Evolutionary conservation across 176 grass and related monocot species (phyloP).

Genomic region (Carex cristatella): DNA sequence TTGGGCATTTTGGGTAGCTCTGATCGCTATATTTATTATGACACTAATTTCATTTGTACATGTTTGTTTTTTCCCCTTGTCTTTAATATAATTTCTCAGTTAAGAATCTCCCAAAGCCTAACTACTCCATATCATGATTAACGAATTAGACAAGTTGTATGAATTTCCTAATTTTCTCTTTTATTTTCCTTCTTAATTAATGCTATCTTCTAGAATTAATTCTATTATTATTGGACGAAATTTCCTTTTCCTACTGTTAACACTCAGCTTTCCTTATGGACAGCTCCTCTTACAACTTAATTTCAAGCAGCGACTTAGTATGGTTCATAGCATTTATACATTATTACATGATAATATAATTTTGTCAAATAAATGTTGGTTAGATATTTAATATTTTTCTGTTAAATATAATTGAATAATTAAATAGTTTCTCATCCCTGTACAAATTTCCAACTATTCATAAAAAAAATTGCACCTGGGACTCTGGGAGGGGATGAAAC

Average conservation of each 20-base stretch:
- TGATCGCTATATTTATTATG: background rate
- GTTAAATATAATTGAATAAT: background rate
- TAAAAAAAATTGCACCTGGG: background rate
- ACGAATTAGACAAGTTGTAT: background rate
- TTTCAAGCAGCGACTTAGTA: background rate
- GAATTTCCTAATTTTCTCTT: background rate
- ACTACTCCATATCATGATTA: background rate
- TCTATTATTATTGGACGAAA: background rate
- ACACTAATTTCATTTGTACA: background rate
- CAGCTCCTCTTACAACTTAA: background rate
- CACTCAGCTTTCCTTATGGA: background rate
- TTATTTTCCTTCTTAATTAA: background rate
- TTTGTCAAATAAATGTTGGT: background rate
- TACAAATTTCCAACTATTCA: background rate
- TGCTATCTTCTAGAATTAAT: background rate
- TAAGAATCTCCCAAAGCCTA: background rate
- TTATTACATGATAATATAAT: background rate
- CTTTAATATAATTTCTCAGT: background rate
- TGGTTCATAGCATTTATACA: background rate
- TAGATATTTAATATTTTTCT: background rate
- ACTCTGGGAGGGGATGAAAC: background rate
- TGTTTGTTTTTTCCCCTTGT: background rate
- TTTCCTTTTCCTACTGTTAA: slow-evolving; percentile 6
- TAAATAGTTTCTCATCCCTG: too few species aligned
- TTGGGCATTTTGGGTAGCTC: background rate